Conservation (phyloP, 2,329 filamentous ascomycete genomes). For the Talaromyces sp. region DNA sequence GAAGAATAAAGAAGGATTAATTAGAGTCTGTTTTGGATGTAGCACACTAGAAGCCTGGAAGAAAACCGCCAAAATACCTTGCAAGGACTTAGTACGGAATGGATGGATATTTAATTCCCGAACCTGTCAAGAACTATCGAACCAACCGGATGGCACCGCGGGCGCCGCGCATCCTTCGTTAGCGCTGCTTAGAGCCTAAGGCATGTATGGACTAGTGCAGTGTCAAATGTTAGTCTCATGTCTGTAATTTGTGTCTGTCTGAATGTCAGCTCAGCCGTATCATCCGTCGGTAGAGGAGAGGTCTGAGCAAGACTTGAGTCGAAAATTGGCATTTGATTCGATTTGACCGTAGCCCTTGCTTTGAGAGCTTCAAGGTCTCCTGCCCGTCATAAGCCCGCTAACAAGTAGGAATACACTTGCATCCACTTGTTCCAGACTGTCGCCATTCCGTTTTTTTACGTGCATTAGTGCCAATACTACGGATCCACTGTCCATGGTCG, state of each 20-base stretch:
- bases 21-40: not conserved
- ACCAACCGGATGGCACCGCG: conserved; percentile 11
- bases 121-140: conserved; percentile 6
- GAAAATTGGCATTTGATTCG: not conserved
- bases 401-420: not conserved
- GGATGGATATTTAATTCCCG: not conserved
- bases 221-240: not conserved
- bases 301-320: not conserved
- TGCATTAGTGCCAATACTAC: not conserved
- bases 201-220: not conserved
- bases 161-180: conserved; percentile 10
- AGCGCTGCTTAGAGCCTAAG: not conserved
- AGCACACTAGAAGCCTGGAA: not conserved
- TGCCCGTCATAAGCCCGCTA: not conserved
- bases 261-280: not conserved
- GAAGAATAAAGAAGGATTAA: not conserved
- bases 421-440: not conserved
- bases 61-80: not conserved
- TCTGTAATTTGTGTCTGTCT: not conserved
- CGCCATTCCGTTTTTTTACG: not conserved
- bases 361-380: not conserved
- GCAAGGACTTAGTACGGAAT: not conserved
- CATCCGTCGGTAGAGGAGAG: not conserved
- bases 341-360: not conserved
- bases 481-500: not conserved